Evolutionary conservation across 2,329 filamentous ascomycete species (phyloP).

Genomic region (Epichloe sp.): DNA sequence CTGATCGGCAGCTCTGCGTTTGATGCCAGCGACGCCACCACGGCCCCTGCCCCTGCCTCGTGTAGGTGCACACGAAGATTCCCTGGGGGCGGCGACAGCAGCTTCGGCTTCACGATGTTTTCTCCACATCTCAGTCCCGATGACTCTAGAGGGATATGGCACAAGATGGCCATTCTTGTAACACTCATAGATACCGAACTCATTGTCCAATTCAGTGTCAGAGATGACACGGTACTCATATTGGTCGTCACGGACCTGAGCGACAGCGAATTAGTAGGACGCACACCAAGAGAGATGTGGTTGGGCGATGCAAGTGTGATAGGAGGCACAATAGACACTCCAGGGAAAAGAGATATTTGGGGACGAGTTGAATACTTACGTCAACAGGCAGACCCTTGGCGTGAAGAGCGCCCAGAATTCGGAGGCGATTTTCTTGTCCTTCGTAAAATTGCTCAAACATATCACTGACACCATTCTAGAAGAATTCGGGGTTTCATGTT

Average conservation of each 20-base stretch:
- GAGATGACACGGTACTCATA: slow-evolving; percentile 32
- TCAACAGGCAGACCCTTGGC: slow-evolving; percentile 32
- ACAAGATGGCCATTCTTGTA: slow-evolving; percentile 29
- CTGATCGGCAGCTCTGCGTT: slow-evolving; percentile 38
- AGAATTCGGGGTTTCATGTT: neutral
- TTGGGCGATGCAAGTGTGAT: neutral
- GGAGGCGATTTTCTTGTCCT: slow-evolving; percentile 31
- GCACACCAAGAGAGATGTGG: slow-evolving; percentile 5
- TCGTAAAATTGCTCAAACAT: slow-evolving; percentile 29
- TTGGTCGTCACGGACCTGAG: slow-evolving; percentile 28
- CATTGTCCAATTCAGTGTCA: slow-evolving; percentile 28
- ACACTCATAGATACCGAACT: slow-evolving; percentile 30
- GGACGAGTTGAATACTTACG: slow-evolving; percentile 25
- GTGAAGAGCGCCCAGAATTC: slow-evolving; percentile 30
- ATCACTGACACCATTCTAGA: slow-evolving; percentile 26
- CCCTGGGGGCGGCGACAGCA: slow-evolving; percentile 18
- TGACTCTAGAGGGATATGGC: slow-evolving; percentile 30
- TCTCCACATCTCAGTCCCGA: slow-evolving; percentile 29
- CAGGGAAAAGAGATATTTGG: slow-evolving; percentile 2
- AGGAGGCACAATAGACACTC: neutral
- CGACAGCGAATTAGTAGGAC: slow-evolving; percentile 4
- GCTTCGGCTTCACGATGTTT: slow-evolving; percentile 24
- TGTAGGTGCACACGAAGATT: slow-evolving; percentile 13
- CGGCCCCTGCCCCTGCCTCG: slow-evolving; percentile 20
- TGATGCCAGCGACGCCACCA: slow-evolving; percentile 23